A percentile compares a stretch with the other conserved stretches of the same genome.
Conservation (phyloP, 2,329 filamentous ascomycete species). For the Basipetospora sp. region DNA sequence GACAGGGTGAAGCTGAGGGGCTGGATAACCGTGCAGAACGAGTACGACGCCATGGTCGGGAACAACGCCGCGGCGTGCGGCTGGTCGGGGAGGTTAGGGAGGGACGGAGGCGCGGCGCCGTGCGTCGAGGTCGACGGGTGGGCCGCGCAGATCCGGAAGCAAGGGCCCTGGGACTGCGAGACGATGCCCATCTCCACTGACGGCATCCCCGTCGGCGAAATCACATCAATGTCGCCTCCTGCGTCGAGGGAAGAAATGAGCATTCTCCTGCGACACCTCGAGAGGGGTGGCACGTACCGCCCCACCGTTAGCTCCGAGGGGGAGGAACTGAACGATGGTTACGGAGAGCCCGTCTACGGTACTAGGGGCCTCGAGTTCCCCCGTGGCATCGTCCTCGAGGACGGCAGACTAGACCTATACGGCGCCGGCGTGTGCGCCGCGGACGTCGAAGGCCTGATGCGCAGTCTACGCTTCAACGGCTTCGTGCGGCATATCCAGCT, state of each 20-base stretch:
- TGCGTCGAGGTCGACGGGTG: constrained; percentile 20
- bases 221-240: too few relatives aligned
- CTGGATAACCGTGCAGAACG: constrained; percentile 22
- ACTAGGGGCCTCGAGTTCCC: constrained; percentile 21
- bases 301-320: constrained; percentile 13
- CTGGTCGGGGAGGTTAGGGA: constrained; percentile 10
- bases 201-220: constrained; percentile 17
- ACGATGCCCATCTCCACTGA: constrained; percentile 17
- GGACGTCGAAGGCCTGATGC: constrained; percentile 34
- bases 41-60: constrained; percentile 19
- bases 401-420: constrained; percentile 39
- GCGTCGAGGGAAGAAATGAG: constrained; percentile 17
- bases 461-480: constrained; percentile 29
- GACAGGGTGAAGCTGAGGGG: constrained; percentile 22
- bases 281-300: constrained; percentile 17
- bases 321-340: constrained; percentile 18
- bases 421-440: constrained; percentile 39
- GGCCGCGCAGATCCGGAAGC: constrained; percentile 18
- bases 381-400: constrained; percentile 31
- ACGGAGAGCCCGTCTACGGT: constrained; percentile 23
- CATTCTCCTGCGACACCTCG: constrained; percentile 20
- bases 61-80: constrained; percentile 5
- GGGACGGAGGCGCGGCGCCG: constrained; percentile 17
- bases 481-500: constrained; percentile 37
- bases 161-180: constrained; percentile 20